Percentiles rank a stretch among this genome's conserved stretches.
These are phyloP conservation scores for Eucalyptus polyanthemos DNA, from an alignment of 345 rosid species.

Conservation along the genomic window DNA sequence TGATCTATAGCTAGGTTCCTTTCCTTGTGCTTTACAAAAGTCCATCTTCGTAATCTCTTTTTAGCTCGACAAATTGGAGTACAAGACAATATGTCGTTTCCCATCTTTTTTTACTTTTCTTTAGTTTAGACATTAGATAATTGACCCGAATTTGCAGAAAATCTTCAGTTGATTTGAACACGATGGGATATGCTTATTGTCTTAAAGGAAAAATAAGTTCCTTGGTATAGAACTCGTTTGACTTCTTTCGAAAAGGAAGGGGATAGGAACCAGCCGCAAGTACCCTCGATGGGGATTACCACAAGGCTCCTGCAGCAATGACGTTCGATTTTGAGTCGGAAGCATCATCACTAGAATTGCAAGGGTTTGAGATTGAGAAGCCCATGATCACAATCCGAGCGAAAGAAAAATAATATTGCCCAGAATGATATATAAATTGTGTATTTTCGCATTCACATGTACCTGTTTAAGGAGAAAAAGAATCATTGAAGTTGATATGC, in stretches of 20 bases:
- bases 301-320: neutral
- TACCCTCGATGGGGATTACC: neutral
- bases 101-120: neutral
- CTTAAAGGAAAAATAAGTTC: neutral
- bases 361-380: neutral
- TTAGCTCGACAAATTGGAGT: neutral
- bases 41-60: neutral
- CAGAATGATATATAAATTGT: neutral
- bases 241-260: neutral
- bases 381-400: neutral
- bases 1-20: neutral
- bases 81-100: neutral
- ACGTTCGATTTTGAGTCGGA: neutral
- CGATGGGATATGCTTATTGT: neutral
- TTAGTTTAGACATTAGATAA: neutral
- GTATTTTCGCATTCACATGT: neutral
- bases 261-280: neutral
- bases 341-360: neutral
- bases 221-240: neutral
- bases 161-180: neutral
- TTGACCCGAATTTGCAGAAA: neutral
- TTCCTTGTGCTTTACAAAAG: neutral
- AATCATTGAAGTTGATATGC: neutral
- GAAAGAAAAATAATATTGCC: neutral
- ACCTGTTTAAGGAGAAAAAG: neutral